Evolutionary conservation across 192 early-diverging fungal species (phyloP).

Genomic region (Backusella psychrophila): DNA sequence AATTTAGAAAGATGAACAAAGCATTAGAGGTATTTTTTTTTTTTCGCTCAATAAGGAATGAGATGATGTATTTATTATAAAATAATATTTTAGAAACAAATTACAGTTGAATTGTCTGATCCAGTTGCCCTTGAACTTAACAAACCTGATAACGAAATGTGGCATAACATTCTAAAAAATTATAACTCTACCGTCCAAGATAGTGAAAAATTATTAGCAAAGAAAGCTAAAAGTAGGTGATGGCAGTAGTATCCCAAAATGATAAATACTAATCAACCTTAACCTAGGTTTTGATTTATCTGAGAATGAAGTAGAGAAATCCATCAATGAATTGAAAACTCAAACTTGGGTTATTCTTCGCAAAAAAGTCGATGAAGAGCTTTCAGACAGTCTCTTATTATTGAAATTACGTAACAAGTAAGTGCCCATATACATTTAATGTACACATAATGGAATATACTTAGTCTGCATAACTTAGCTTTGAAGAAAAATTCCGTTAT

Average conservation of each 20-base stretch:
- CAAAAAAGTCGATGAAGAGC: conserved; percentile 76
- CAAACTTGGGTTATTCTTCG: conserved; percentile 76
- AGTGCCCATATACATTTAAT: background rate
- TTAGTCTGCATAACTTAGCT: conserved; percentile 37
- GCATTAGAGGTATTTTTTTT: conserved; percentile 36
- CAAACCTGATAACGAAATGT: conserved; percentile 65
- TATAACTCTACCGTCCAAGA: conserved; percentile 54
- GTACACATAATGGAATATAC: background rate
- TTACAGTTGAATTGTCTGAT: conserved; percentile 64
- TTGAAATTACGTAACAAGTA: conserved; percentile 66
- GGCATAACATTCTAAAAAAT: conserved; percentile 64
- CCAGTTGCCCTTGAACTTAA: conserved; percentile 67
- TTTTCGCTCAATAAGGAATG: conserved; percentile 10
- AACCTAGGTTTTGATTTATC: conserved; percentile 43
- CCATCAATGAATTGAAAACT: conserved; percentile 54
- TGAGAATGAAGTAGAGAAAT: conserved; percentile 49
- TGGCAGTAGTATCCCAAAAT: background rate
- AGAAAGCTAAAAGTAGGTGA: conserved; percentile 46
- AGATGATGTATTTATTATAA: conserved; percentile 22
- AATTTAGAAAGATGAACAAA: conserved; percentile 63
- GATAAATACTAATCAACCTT: background rate
- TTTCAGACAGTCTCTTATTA: conserved; percentile 79
- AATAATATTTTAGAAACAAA: conserved; percentile 34
- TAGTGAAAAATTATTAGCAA: conserved; percentile 48
- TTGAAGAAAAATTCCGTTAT: conserved; percentile 94